phyloP scores from a whole-genome alignment of 805 yeast species.

The Schwanniomyces yamadae region DNA sequence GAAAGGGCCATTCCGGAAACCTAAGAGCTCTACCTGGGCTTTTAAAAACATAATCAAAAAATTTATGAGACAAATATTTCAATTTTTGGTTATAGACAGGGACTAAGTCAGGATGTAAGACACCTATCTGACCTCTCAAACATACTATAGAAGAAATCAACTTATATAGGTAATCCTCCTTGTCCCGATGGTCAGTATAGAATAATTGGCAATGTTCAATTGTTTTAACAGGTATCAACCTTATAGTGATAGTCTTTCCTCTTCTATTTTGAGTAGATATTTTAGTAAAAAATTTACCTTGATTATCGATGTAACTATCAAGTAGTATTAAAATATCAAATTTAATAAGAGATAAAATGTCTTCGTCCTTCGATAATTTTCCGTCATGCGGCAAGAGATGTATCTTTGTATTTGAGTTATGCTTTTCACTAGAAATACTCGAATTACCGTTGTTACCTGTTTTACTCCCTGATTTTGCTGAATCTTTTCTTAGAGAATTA shows the following conservation, averaged over 20 bases:
- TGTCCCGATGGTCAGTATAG: slow-evolving; percentile 33
- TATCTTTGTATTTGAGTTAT: slow-evolving; percentile 15
- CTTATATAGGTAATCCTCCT: slow-evolving; percentile 51
- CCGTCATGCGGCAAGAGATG: slow-evolving; percentile 47
- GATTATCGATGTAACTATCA: slow-evolving; percentile 57
- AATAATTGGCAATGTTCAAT: slow-evolving; percentile 73
- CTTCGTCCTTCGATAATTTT: slow-evolving; percentile 21
- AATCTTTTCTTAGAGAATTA: slow-evolving; percentile 51
- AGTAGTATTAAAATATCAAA: slow-evolving; percentile 64
- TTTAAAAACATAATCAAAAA: slow-evolving; percentile 48
- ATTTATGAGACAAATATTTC: slow-evolving; percentile 53
- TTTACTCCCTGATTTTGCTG: slow-evolving; percentile 14
- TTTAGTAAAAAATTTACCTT: slow-evolving; percentile 25
- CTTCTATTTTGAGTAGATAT: slow-evolving; percentile 30
- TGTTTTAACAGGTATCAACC: slow-evolving; percentile 75
- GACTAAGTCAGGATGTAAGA: slow-evolving; percentile 72
- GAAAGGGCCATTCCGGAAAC: slow-evolving; percentile 70
- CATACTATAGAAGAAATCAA: slow-evolving; percentile 83
- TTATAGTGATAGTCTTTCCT: slow-evolving; percentile 52
- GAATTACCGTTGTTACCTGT: slow-evolving; percentile 9
- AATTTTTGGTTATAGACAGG: slow-evolving; percentile 72
- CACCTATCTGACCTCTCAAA: slow-evolving; percentile 77
- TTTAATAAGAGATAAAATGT: slow-evolving; percentile 18
- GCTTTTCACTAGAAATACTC: slow-evolving; percentile 1
- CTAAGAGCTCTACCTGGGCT: slow-evolving; percentile 7